Conservation (phyloP, 805 yeast genomes). For the Sungouiella blattae region DNA sequence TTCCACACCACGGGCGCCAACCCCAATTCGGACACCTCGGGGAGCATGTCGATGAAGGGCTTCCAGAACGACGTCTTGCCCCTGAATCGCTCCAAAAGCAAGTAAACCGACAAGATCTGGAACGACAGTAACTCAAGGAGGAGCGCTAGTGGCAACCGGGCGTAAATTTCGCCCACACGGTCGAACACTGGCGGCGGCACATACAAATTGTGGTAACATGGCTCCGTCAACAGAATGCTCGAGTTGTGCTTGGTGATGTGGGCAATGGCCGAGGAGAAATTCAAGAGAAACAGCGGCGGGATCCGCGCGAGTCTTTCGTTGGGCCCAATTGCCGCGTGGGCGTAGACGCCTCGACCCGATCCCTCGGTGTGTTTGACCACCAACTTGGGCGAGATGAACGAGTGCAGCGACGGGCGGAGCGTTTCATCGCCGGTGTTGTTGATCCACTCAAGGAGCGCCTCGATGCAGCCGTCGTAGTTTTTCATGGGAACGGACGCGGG, state of each 20-base stretch:
- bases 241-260: slow-evolving; percentile 43
- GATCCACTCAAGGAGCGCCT: slow-evolving; percentile 26
- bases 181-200: slow-evolving; percentile 26
- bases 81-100: slow-evolving; percentile 43
- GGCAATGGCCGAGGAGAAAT: slow-evolving; percentile 47
- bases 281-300: slow-evolving; percentile 56
- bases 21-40: slow-evolving; percentile 49
- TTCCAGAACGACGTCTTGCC: slow-evolving; percentile 53
- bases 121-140: slow-evolving; percentile 50
- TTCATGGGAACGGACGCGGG: slow-evolving; percentile 9
- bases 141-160: slow-evolving; percentile 24
- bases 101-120: slow-evolving; percentile 53
- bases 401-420: too few species aligned
- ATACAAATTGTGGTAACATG: slow-evolving; percentile 16
- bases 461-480: slow-evolving; percentile 11
- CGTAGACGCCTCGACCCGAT: slow-evolving; percentile 65
- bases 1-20: slow-evolving; percentile 67
- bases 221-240: slow-evolving; percentile 22
- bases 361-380: slow-evolving; percentile 35
- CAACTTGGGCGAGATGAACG: slow-evolving; percentile 38
- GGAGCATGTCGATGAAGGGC: slow-evolving; percentile 66
- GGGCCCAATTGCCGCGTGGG: slow-evolving; percentile 31
- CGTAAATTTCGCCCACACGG: slow-evolving; percentile 29
- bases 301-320: slow-evolving; percentile 51
- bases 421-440: slow-evolving; percentile 4